Evolutionary conservation across 768 basidiomycete genomes (phyloP), one percentile per base, ranked within the genome.

Genomic region (Mycena rebaudengoi): DNA sequence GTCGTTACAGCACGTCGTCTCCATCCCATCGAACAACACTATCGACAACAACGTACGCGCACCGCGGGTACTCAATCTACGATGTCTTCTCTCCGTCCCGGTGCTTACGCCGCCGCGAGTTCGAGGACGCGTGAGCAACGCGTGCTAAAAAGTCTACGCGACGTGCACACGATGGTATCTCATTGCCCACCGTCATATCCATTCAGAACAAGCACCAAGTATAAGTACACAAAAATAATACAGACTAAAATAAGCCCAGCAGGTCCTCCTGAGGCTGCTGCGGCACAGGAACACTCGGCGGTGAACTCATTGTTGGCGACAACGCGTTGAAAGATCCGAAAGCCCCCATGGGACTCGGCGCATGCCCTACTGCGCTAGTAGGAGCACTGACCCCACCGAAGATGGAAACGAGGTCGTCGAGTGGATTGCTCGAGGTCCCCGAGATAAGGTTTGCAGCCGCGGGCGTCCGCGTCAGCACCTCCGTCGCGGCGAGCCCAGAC

Each of bases 391-490:
- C 79, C 71, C 75, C 81, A 14, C 94, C 94, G 73, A 98, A 98
- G 69, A 98, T 93, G 13, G 95, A 96, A 23, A 97, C 95, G 11
- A 98, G 84, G 74, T 98, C 96, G 76, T 97, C 96, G 45, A 97
- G 82, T 0, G 96, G 96, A 73, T 98, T 98, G 62, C 85, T 86
- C 16, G 95, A 95, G 25, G 91, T 91, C 7, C 91, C 92, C 7
- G 91, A 83, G 16, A 95, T 82, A 28, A 94, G 82, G 66, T 84
- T 93, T 18, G 88, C 88, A 4, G 90, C 90, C 16, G 91, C 91
- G 4, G 93, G 87, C 39, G 63, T 64, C 44, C 88, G 83, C 25
- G 91, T 81, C 16, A 92, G 80, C 37, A 91, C 86, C 59, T 90
- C 83, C 0, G 92, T 94, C 5, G 93, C 92, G 3, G 92, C 91